phyloP scores from a whole-genome alignment of 208 protist genomes.

The Porcisia deanei region DNA sequence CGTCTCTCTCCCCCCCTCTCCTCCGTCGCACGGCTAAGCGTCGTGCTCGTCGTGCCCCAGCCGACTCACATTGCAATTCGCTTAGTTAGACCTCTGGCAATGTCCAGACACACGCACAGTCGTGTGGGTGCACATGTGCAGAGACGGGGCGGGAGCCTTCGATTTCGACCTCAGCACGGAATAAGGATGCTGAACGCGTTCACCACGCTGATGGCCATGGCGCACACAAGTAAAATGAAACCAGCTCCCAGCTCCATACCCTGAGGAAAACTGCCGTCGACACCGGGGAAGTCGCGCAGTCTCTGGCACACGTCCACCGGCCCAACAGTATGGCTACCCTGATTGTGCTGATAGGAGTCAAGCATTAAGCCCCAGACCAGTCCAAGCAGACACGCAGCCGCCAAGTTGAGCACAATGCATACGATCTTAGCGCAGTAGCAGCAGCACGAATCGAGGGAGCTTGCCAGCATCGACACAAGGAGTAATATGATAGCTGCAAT shows the following conservation, averaged over 20 bases:
- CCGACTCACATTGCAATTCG: no score
- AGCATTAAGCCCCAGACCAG: slow-evolving; percentile 52
- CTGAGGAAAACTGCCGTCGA: slow-evolving; percentile 11
- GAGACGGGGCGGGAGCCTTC: neutral
- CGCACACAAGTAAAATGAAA: slow-evolving; percentile 42
- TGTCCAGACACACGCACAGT: neutral
- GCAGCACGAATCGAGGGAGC: slow-evolving; percentile 37
- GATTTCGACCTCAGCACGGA: slow-evolving; percentile 21
- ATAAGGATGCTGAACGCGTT: slow-evolving; percentile 42
- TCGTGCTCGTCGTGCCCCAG: no score
- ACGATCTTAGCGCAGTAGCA: slow-evolving; percentile 35
- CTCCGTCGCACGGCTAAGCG: no score
- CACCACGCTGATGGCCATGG: slow-evolving; percentile 30
- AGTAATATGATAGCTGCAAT: slow-evolving; percentile 33
- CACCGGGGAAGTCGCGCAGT: slow-evolving; percentile 26
- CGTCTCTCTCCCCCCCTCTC: no score
- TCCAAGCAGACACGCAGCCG: slow-evolving; percentile 13
- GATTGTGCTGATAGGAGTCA: slow-evolving; percentile 28
- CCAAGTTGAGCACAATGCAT: slow-evolving; percentile 33
- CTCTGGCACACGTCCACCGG: slow-evolving; percentile 17
- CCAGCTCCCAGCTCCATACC: slow-evolving; percentile 43
- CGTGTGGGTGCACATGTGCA: neutral
- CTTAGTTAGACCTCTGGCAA: neutral
- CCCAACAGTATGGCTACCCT: neutral
- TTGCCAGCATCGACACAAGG: slow-evolving; percentile 13